Evolutionary conservation across 495 filamentous ascomycete genomes (phyloP).

Genomic region (Aspergillus avenaceus): DNA sequence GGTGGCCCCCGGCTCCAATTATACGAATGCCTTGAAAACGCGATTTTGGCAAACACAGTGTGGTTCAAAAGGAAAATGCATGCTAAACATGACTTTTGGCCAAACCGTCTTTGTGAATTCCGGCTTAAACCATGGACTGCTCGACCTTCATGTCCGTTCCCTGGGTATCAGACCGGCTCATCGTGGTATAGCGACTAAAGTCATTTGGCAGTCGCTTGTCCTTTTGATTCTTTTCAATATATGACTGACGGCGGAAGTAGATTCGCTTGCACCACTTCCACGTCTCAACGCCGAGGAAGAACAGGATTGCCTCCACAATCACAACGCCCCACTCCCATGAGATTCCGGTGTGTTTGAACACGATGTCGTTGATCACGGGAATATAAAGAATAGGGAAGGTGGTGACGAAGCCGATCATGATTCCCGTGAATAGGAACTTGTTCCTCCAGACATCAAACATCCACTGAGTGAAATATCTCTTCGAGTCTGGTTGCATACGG

Average conservation of each 20-base stretch:
- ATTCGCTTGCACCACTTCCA: slow-evolving; percentile 67
- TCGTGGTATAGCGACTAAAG: slow-evolving; percentile 35
- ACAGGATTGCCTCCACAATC: slow-evolving; percentile 54
- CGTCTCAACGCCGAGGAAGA: slow-evolving; percentile 59
- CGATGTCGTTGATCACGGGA: slow-evolving; percentile 61
- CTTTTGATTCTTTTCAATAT: slow-evolving; percentile 9
- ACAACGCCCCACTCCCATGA: slow-evolving; percentile 70
- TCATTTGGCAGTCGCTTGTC: slow-evolving; percentile 18
- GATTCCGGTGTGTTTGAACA: slow-evolving; percentile 70
- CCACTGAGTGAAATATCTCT: slow-evolving; percentile 51
- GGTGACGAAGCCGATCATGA: slow-evolving; percentile 64
- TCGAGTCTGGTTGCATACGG: slow-evolving; percentile 56
- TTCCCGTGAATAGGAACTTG: slow-evolving; percentile 65
- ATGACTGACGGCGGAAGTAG: slow-evolving; percentile 38
- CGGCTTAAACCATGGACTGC: slow-evolving; percentile 28
- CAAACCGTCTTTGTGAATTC: no score
- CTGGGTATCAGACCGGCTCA: slow-evolving; percentile 37
- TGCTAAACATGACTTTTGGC: not conserved
- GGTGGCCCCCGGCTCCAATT: no score
- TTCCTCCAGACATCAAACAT: slow-evolving; percentile 65
- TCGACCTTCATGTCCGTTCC: slow-evolving; percentile 30
- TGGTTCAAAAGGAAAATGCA: no score
- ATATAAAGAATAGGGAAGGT: slow-evolving; percentile 71
- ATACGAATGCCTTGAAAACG: not conserved
- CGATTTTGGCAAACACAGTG: no score